Evolutionary conservation across 2,329 filamentous ascomycete species (phyloP).

Genomic region (Delphinella strobiligena): DNA sequence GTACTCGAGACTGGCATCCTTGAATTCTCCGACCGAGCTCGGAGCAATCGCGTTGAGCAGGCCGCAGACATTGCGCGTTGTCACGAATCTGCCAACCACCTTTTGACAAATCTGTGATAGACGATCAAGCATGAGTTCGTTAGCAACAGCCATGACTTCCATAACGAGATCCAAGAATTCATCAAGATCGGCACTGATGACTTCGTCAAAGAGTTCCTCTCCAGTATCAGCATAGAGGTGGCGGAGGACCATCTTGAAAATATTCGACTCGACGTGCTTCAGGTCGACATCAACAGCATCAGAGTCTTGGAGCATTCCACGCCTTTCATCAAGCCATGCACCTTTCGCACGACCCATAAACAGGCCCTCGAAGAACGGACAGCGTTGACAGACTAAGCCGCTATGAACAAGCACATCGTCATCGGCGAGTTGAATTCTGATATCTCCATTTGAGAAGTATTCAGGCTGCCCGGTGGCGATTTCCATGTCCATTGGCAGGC

Average conservation of each 20-base stretch:
- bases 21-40: conserved; percentile 74
- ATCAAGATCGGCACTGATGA: conserved; percentile 60
- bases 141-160: conserved; percentile 79
- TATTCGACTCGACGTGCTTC: conserved; percentile 60
- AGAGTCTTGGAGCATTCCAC: conserved; percentile 33
- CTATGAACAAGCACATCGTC: conserved; percentile 62
- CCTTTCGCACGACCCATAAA: conserved; percentile 82
- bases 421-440: conserved; percentile 65
- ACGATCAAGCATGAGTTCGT: conserved; percentile 90
- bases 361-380: conserved; percentile 82
- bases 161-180: conserved; percentile 81
- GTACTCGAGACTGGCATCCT: conserved; percentile 78
- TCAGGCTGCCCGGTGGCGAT: conserved; percentile 53
- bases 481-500: conserved; percentile 58
- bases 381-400: conserved; percentile 65
- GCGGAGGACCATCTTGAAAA: conserved; percentile 67
- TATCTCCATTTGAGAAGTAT: conserved; percentile 72
- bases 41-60: conserved; percentile 78
- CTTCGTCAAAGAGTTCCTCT: conserved; percentile 66
- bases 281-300: conserved; percentile 62
- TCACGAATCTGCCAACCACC: conserved; percentile 71
- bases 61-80: conserved; percentile 70
- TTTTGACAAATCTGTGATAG: conserved; percentile 83
- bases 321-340: conserved; percentile 66
- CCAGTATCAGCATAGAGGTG: conserved; percentile 78